Evolutionary conservation across 306 rosid genomes (phyloP), one percentile per base, ranked within the genome.

Genomic region (Begonia loranthoides): DNA sequence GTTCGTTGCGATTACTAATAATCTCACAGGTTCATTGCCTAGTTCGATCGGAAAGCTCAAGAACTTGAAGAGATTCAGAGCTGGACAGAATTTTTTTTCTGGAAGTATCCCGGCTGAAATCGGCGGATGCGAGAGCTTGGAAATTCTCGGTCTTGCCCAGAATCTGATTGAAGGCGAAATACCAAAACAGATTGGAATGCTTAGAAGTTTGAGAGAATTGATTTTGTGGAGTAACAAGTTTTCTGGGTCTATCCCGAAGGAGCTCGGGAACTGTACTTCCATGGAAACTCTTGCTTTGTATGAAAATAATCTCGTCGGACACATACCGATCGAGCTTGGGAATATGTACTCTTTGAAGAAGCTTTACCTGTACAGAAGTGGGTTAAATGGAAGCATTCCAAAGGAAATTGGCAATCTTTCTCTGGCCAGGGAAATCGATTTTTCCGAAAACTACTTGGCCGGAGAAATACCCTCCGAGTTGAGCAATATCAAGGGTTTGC

Each of bases 361-460:
- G 59, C 40, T 87, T 64, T 87, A 83, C 62, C 52, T 74, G 28
- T 87, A 87, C 65, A 80, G 86, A 65, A 87, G 78, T 52, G 64
- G 52, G 63, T 51, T 87, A 70, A 87, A 80, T 57, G 94, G 96
- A 54, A 73, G 80, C 48, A 68, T 87, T 61, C 96, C 94, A 17
- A 83, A 79, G 68, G 79, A 73, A 70, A 65, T 80, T 49, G 94
- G 96, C 33, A 87, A 87, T 67, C 90, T 87, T 65, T 80, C 94
- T 59, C 63, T 44, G 12, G 83, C 70, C 47, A 8, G 24, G 10
- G 60, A 72, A 64, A 66, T 87, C 65, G 96, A 87, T 74, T 59
- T 87, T 61, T 83, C 96, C 8, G 94, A 87, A 50, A 87, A 87
- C 49, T 44, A 50, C 16, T 64, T 87, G 64, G 57, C 49, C 1